These are phyloP conservation scores for Scedosporium dehoogii DNA, from an alignment of 2,329 filamentous ascomycete species.

Conservation along the genomic window DNA sequence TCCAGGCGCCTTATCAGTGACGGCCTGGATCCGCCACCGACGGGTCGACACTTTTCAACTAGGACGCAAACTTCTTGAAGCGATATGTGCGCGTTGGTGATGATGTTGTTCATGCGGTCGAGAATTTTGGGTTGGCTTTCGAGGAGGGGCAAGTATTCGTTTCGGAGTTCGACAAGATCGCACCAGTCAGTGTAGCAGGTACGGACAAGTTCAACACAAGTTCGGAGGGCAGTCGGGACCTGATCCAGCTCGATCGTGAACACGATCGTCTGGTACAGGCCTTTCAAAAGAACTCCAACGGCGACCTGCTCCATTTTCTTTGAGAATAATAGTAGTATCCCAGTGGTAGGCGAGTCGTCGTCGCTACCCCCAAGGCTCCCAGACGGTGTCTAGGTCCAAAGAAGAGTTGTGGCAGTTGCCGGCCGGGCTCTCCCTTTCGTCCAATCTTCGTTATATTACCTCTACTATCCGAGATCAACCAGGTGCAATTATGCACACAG, in stretches of 20 bases:
- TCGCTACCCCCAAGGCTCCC: no score
- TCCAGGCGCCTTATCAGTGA: constrained; percentile 13
- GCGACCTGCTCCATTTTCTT: neutral
- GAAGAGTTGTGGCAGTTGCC: no score
- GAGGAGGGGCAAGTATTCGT: constrained; percentile 16
- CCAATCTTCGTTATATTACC: no score
- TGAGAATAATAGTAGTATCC: neutral
- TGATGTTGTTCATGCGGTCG: constrained; percentile 18
- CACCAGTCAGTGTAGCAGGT: constrained; percentile 22
- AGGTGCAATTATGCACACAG: no score
- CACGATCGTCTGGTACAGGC: neutral
- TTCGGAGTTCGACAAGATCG: constrained; percentile 21
- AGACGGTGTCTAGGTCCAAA: no score
- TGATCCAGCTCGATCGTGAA: constrained; percentile 14
- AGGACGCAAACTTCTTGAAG: constrained; percentile 18
- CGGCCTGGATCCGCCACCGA: constrained; percentile 12
- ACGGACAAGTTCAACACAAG: constrained; percentile 20
- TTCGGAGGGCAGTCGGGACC: constrained; percentile 17
- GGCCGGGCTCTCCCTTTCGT: no score
- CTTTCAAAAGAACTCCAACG: neutral
- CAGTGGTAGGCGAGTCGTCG: neutral
- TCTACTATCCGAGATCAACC: no score
- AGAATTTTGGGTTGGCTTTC: constrained; percentile 15
- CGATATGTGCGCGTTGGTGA: constrained; percentile 16
- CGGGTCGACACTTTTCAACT: constrained; percentile 19